Base-by-base conservation (phyloP, 2,329 filamentous ascomycete genomes). In the Zarea fungicola region DNA sequence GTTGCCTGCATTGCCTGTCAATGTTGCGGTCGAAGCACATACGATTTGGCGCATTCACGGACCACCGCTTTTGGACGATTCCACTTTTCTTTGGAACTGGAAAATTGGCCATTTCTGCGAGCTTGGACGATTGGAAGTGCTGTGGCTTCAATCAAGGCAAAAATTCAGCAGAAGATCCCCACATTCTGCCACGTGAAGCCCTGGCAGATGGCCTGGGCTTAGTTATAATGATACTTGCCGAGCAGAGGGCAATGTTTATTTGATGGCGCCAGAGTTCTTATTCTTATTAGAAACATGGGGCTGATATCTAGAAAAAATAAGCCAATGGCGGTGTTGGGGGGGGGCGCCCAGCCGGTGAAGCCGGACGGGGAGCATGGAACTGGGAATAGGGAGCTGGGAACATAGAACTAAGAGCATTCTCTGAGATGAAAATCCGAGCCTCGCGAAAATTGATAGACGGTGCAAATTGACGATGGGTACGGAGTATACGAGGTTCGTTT, bases 131-230 rank as follows among this genome's bases (percentile, higher is more conserved):
- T 23, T n/a, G 14, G 23, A 37, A 13, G n/a, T n/a, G n/a, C n/a
- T n/a, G n/a, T n/a, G n/a, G n/a, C n/a, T n/a, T n/a, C 21, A 18
- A 7, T 18, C n/a, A 18, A 37, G 11, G 13, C 28, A 43, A 19
- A 16, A 34, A 34, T 42, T 49, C 31, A 49, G 35, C n/a, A 40
- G 25, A 32, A 43, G 29, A 29, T 31, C 40, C 32, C 47, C 47
- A 42, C 47, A 49, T 19, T 43, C 31, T 23, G 40, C 47, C 47
- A 49, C 47, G 34, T 37, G 40, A 49, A 32, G 46, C 28, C 45
- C 45, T 42, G 34, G 42, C 42, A n/a, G n/a, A 19, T 29, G 26
- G 21, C 14, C 42, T 44, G 9, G 25, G 39, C 39, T 18, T 21
- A 18, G 37, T n/a, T n/a, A n/a, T n/a, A n/a, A n/a, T n/a, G n/a